Percentiles rank a stretch among this genome's conserved stretches.
These are phyloP conservation scores for Solanum sparsipilum DNA, from an alignment of 257 asterid species.

Conservation along the genomic window DNA sequence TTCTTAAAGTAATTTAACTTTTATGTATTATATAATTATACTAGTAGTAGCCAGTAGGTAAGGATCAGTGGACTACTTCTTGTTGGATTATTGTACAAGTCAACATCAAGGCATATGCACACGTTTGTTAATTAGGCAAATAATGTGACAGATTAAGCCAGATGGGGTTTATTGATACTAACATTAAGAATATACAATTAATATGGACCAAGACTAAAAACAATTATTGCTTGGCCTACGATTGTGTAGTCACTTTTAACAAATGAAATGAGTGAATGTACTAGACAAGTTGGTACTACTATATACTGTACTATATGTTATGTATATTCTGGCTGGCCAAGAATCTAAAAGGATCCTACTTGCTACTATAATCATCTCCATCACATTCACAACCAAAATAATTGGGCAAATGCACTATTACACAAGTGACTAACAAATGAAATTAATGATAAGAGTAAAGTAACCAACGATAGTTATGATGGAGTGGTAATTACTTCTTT, in stretches of 20 bases:
- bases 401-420: not conserved
- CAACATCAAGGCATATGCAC: not conserved
- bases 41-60: not conserved
- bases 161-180: not conserved
- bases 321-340: not conserved
- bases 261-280: not conserved
- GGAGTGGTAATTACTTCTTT: too few relatives aligned
- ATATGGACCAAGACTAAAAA: not conserved
- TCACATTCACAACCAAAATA: not conserved
- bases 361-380: not conserved
- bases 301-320: not conserved
- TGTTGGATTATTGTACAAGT: not conserved
- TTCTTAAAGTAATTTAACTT: not conserved
- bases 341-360: not conserved
- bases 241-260: not conserved
- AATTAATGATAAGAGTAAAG: not conserved
- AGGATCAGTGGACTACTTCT: not conserved
- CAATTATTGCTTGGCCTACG: not conserved
- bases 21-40: not conserved
- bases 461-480: not conserved
- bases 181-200: not conserved
- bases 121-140: not conserved
- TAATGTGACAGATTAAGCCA: not conserved
- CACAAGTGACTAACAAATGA: not conserved
- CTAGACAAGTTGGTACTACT: not conserved